Conservation (phyloP, 441 rosid species). For the Euphorbia corollata region DNA sequence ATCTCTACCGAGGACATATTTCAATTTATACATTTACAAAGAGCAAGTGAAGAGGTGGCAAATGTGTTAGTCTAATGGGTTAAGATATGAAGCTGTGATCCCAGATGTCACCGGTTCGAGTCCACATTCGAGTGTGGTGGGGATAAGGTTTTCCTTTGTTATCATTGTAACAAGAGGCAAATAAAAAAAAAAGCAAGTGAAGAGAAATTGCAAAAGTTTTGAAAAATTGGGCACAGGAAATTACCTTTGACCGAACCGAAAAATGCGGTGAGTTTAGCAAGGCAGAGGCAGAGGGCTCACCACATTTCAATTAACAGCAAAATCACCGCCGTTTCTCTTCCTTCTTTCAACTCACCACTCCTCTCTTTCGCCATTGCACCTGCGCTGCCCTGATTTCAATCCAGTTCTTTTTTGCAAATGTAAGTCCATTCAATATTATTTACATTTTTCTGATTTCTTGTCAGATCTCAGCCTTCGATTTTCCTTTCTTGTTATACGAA, state of each 20-base stretch:
- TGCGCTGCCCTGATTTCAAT: neutral
- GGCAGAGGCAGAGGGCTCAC: neutral
- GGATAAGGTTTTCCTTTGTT: too few species aligned
- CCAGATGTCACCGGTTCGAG: too few species aligned
- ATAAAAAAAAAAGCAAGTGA: too few species aligned
- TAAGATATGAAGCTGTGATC: too few species aligned
- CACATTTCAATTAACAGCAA: neutral
- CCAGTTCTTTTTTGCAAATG: neutral
- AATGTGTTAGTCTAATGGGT: too few species aligned
- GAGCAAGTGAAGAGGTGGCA: too few species aligned
- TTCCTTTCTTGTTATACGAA: neutral
- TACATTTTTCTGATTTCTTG: neutral
- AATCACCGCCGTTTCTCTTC: neutral
- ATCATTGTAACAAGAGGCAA: too few species aligned
- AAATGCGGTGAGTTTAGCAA: constrained; percentile 6
- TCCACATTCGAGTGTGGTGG: too few species aligned
- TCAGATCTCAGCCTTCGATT: neutral
- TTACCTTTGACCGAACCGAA: neutral
- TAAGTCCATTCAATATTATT: neutral
- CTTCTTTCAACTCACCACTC: neutral
- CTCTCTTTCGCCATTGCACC: neutral
- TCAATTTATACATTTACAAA: too few species aligned
- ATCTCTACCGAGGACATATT: too few species aligned
- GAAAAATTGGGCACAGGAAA: too few species aligned
- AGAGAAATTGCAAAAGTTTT: too few species aligned